Evolutionary conservation across 208 protist species (phyloP).

Genomic region (Acanthamoeba sp.): DNA sequence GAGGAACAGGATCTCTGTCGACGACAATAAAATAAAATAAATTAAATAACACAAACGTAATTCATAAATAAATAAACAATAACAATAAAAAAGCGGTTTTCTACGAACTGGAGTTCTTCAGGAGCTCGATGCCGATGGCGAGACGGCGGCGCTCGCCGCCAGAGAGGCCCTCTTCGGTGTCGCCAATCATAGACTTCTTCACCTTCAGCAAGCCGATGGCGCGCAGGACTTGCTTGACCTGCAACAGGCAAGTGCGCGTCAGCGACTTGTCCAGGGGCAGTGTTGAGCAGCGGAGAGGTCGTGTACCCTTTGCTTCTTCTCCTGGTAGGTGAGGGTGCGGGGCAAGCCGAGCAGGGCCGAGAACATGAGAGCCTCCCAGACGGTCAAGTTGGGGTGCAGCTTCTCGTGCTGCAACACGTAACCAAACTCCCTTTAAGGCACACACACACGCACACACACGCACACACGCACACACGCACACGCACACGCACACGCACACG

Average conservation of each 20-base stretch:
- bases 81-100: background rate
- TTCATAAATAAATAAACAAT: background rate
- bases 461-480: too few species aligned
- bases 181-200: slow-evolving; percentile 73
- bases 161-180: slow-evolving; percentile 73
- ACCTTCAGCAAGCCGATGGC: slow-evolving; percentile 52
- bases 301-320: slow-evolving; percentile 71
- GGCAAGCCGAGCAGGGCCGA: slow-evolving; percentile 75
- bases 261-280: background rate
- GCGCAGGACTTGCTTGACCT: slow-evolving; percentile 43
- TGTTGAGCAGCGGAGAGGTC: background rate
- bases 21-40: background rate
- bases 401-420: slow-evolving; percentile 82
- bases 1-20: slow-evolving; percentile 62
- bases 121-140: slow-evolving; percentile 74
- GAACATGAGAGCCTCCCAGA: slow-evolving; percentile 80
- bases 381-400: slow-evolving; percentile 76
- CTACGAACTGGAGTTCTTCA: slow-evolving; percentile 62
- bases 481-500: background rate
- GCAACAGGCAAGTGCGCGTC: background rate
- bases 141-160: slow-evolving; percentile 81
- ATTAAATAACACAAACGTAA: too few species aligned
- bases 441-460: background rate
- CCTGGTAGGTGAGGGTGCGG: slow-evolving; percentile 17
- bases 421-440: slow-evolving; percentile 1